phyloP scores from a whole-genome alignment of 768 basidiomycete genomes.

The Trametes cingulata region DNA sequence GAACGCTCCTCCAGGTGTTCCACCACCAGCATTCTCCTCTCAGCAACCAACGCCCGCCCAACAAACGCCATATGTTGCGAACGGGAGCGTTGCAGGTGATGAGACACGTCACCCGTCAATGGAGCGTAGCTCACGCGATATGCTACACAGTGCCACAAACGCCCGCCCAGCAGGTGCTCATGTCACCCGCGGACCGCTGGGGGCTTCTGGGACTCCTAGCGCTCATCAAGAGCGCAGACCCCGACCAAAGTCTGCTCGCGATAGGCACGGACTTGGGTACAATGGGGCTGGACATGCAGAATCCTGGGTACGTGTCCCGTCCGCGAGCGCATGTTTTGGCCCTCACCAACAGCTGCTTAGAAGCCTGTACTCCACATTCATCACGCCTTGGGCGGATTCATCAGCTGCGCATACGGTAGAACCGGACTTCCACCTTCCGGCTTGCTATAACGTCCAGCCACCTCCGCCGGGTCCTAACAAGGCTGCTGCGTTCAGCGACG shows the following conservation, averaged over 20 bases:
- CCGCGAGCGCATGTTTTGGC: not conserved
- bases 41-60: slow-evolving; percentile 39
- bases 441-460: slow-evolving; percentile 91
- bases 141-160: slow-evolving; percentile 64
- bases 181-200: slow-evolving; percentile 94
- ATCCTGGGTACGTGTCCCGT: slow-evolving; percentile 56
- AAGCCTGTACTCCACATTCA: slow-evolving; percentile 88
- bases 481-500: slow-evolving; percentile 86
- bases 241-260: slow-evolving; percentile 78
- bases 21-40: slow-evolving; percentile 39
- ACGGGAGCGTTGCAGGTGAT: slow-evolving; percentile 33
- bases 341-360: slow-evolving; percentile 38
- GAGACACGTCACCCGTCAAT: slow-evolving; percentile 34
- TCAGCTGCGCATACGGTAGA: slow-evolving; percentile 84
- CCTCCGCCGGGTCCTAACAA: slow-evolving; percentile 81
- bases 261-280: slow-evolving; percentile 91
- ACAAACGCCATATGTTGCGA: slow-evolving; percentile 32
- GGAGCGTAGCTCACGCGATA: slow-evolving; percentile 39
- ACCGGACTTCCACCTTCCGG: slow-evolving; percentile 88
- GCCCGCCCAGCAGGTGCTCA: slow-evolving; percentile 90
- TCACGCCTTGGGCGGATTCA: slow-evolving; percentile 95
- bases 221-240: slow-evolving; percentile 84
- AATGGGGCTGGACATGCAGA: slow-evolving; percentile 88
- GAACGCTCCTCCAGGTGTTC: slow-evolving; percentile 53
- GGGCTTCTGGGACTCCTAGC: slow-evolving; percentile 84